A percentile compares a stretch with the other conserved stretches of the same genome.
phyloP scores from a whole-genome alignment of 1,284 basidiomycete genomes.

The Marasmius sp. region DNA sequence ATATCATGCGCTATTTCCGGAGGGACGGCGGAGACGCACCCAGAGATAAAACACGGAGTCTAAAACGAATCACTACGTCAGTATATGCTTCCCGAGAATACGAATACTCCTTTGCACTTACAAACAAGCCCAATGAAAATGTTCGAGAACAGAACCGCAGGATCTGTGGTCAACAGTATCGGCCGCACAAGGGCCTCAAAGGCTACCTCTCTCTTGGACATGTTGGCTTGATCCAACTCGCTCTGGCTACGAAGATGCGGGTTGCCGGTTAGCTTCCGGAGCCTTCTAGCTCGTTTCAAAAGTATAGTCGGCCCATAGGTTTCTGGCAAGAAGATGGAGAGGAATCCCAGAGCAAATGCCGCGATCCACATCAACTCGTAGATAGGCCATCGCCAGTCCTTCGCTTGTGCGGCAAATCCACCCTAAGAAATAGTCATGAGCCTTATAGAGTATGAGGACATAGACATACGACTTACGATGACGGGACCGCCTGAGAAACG shows the following conservation, averaged over 20 bases:
- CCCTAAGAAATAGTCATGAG: conserved; percentile 13
- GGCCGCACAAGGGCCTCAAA: conserved; percentile 36
- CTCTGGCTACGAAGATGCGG: conserved; percentile 21
- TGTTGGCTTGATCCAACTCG: conserved; percentile 19
- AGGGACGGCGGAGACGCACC: not conserved
- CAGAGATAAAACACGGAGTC: conserved; percentile 29
- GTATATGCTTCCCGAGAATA: not conserved
- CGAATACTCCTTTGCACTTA: not conserved
- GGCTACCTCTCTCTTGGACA: conserved; percentile 21
- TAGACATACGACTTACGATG: conserved; percentile 25
- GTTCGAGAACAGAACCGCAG: conserved; percentile 39
- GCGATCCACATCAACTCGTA: conserved; percentile 56
- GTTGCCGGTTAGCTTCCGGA: conserved; percentile 29
- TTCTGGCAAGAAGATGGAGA: conserved; percentile 6
- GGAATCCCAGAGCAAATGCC: conserved; percentile 42
- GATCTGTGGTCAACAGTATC: conserved; percentile 41
- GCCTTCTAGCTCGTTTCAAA: conserved; percentile 26
- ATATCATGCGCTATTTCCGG: not conserved
- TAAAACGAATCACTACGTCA: not conserved
- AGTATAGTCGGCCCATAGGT: conserved; percentile 47
- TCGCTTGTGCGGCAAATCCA: conserved; percentile 35
- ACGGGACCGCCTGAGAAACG: conserved; percentile 37
- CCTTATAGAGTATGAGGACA: too few relatives aligned
- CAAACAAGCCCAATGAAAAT: conserved; percentile 43
- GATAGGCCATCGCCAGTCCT: conserved; percentile 52